Conservation (phyloP, 495 filamentous ascomycete genomes). For the Friedmanniomyces endolithicus region DNA sequence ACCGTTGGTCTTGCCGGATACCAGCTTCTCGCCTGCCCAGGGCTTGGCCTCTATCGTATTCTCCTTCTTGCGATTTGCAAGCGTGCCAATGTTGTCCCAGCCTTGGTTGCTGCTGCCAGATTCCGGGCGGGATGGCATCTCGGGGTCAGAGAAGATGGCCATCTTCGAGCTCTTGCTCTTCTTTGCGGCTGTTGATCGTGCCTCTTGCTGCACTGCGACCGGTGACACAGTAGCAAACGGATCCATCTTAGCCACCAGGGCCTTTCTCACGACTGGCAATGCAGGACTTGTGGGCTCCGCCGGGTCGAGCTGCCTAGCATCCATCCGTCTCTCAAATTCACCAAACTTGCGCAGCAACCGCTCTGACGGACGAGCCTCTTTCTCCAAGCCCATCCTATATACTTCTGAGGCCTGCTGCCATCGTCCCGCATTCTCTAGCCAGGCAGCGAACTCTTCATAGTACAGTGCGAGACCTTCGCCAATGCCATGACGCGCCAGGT, state of each 20-base stretch:
- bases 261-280: conserved; percentile 69
- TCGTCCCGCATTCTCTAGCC: conserved; percentile 72
- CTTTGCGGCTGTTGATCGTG: conserved; percentile 44
- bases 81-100: conserved; percentile 83
- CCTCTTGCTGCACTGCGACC: conserved; percentile 50
- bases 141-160: conserved; percentile 76
- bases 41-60: conserved; percentile 77
- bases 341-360: conserved; percentile 74
- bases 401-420: conserved; percentile 93
- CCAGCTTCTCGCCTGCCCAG: conserved; percentile 84
- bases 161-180: conserved; percentile 64
- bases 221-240: conserved; percentile 49
- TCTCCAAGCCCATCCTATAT: conserved; percentile 75
- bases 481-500: conserved; percentile 74
- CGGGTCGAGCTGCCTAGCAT: conserved; percentile 41
- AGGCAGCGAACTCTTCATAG: conserved; percentile 92
- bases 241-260: conserved; percentile 72
- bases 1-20: conserved; percentile 65
- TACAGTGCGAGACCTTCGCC: conserved; percentile 84
- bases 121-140: conserved; percentile 28
- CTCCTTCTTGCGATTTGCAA: conserved; percentile 84
- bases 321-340: conserved; percentile 74
- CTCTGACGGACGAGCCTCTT: conserved; percentile 71
- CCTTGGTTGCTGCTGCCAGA: conserved; percentile 42
- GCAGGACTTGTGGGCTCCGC: conserved; percentile 74